A percentile compares a stretch with the other conserved stretches of the same genome.
Conservation (phyloP, 345 rosid genomes). For the Conringia planisiliqua region DNA sequence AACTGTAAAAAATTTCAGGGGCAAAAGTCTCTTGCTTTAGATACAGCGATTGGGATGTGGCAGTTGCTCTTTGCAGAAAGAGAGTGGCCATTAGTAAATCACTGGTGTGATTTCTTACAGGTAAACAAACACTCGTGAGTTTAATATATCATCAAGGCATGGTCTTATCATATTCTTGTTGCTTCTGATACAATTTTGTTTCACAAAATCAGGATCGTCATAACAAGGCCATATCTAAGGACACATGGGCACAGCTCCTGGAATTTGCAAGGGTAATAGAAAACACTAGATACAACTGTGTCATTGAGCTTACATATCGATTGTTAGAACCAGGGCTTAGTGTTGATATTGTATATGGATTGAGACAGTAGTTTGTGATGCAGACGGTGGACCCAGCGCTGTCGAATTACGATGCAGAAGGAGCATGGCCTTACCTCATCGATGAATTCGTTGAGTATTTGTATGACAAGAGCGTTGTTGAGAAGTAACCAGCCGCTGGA, state of each 20-base stretch:
- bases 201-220: conserved; percentile 68
- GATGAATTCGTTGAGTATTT: conserved; percentile 96
- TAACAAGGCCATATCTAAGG: conserved; percentile 94
- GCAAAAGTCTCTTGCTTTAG: conserved; percentile 93
- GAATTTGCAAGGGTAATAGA: conserved; percentile 86
- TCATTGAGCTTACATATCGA: not conserved
- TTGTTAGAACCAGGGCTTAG: conserved; percentile 3
- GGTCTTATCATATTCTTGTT: not conserved
- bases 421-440: conserved; percentile 97
- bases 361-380: conserved; percentile 10
- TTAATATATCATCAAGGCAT: not conserved
- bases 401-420: conserved; percentile 83
- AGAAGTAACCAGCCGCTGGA: conserved; percentile 27
- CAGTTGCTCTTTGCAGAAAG: conserved; percentile 92
- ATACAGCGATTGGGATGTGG: conserved; percentile 99
- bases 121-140: conserved; percentile 34
- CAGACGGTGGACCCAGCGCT: conserved; percentile 68
- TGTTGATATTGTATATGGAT: not conserved
- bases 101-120: conserved; percentile 98
- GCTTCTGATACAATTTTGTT: conserved; percentile 21
- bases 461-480: conserved; percentile 56
- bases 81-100: conserved; percentile 88
- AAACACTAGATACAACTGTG: not conserved
- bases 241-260: conserved; percentile 93
- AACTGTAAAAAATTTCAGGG: conserved; percentile 50